phyloP scores from a whole-genome alignment of 495 filamentous ascomycete species.

The Barbatosphaeria neglecta region DNA sequence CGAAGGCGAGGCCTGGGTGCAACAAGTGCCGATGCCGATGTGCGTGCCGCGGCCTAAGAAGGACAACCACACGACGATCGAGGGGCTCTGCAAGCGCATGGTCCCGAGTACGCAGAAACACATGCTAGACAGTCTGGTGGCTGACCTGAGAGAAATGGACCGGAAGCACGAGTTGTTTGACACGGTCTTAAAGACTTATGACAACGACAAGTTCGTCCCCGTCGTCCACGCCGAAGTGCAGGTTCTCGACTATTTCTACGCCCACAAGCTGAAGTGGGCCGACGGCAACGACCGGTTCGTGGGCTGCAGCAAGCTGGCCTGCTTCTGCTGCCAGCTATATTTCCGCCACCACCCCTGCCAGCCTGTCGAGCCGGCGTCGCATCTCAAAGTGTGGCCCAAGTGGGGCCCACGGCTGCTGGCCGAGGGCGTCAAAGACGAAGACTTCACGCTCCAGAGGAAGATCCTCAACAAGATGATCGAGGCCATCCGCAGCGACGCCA shows the following conservation, averaged over 20 bases:
- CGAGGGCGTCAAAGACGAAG: background rate
- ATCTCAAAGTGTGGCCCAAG: constrained; percentile 7
- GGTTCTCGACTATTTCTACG: constrained; percentile 7
- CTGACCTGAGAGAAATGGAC: background rate
- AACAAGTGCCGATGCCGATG: background rate
- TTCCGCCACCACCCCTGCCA: constrained; percentile 2
- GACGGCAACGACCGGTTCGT: constrained; percentile 3
- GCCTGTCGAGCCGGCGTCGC: constrained; percentile 3
- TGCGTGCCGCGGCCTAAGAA: background rate
- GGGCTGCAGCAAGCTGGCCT: constrained; percentile 12
- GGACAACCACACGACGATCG: background rate
- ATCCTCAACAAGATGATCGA: constrained; percentile 7
- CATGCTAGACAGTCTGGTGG: background rate
- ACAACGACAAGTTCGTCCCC: background rate
- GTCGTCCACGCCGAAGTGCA: constrained; percentile 9
- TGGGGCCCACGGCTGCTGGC: constrained; percentile 3
- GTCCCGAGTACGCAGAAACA: background rate
- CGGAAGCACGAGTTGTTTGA: background rate
- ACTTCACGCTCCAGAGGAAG: constrained; percentile 1
- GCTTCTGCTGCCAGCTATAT: constrained; percentile 12
- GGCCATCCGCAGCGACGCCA: constrained; percentile 6
- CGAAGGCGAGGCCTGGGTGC: background rate
- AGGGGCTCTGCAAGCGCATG: background rate
- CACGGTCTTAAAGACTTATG: background rate
- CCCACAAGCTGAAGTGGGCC: background rate